phyloP scores from a whole-genome alignment of 2,329 filamentous ascomycete species.

The Fusarium multiceps region DNA sequence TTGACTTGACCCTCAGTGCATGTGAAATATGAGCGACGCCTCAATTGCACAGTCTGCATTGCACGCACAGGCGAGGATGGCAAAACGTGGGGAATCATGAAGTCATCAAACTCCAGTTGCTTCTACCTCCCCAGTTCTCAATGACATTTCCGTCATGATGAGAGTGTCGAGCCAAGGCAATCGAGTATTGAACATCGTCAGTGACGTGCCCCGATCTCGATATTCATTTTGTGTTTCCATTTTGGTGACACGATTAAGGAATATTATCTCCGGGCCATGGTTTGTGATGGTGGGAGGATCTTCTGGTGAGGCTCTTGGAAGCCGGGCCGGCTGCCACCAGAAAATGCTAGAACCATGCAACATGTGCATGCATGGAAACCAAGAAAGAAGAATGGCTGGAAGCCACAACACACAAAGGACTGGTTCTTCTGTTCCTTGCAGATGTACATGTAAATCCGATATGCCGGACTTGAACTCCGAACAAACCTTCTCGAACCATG shows the following conservation, averaged over 20 bases:
- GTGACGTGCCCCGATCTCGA: slow-evolving; percentile 42
- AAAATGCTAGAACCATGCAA: slow-evolving; percentile 38
- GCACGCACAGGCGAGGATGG: background rate
- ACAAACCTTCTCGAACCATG: background rate
- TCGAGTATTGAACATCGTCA: slow-evolving; percentile 6
- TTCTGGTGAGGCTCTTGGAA: slow-evolving; percentile 28
- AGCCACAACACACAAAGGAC: background rate
- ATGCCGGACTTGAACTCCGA: background rate
- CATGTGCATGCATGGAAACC: slow-evolving; percentile 23
- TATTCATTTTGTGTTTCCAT: slow-evolving; percentile 13
- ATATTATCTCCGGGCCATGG: slow-evolving; percentile 29
- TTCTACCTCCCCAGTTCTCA: slow-evolving; percentile 39
- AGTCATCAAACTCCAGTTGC: slow-evolving; percentile 39
- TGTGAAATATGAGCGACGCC: background rate
- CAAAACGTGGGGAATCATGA: slow-evolving; percentile 42
- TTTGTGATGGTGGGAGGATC: slow-evolving; percentile 33
- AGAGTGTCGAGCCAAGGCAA: slow-evolving; percentile 23
- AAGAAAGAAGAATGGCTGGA: slow-evolving; percentile 13
- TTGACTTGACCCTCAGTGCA: background rate
- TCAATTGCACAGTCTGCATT: background rate
- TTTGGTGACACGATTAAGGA: slow-evolving; percentile 24
- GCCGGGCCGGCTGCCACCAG: slow-evolving; percentile 42
- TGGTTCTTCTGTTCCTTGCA: background rate
- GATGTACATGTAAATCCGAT: background rate
- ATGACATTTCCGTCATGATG: slow-evolving; percentile 13